Percentiles rank a stretch among this genome's conserved stretches.
Conservation (phyloP, 768 basidiomycete genomes). For the Dioszegia aurantiaca region DNA sequence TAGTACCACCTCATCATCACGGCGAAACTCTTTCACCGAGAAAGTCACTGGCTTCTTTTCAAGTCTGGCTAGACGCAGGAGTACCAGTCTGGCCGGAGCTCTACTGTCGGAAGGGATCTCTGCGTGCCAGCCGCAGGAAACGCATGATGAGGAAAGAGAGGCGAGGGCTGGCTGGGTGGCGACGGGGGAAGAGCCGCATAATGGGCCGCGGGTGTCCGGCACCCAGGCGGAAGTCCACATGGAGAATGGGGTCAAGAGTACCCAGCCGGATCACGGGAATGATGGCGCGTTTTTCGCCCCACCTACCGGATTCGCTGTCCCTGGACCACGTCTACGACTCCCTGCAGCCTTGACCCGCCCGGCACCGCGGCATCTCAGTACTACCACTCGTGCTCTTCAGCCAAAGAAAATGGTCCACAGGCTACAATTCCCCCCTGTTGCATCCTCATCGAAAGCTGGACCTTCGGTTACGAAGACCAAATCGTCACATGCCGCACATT, state of each 20-base stretch:
- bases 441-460: too few relatives aligned
- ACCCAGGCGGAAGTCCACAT: too few relatives aligned
- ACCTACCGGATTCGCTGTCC: not conserved
- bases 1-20: conserved; percentile 5
- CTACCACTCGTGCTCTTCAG: conserved; percentile 4
- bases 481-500: too few relatives aligned
- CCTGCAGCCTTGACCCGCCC: conserved; percentile 3
- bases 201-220: too few relatives aligned
- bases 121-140: too few relatives aligned
- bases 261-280: too few relatives aligned
- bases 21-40: not conserved
- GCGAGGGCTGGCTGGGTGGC: not conserved
- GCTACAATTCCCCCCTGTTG: too few relatives aligned
- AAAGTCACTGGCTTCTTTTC: conserved; percentile 4
- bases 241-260: not conserved
- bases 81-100: not conserved
- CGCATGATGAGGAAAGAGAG: not conserved
- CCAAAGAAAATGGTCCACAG: conserved; percentile 10
- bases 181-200: not conserved
- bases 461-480: too few relatives aligned
- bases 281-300: too few relatives aligned
- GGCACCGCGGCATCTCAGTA: not conserved
- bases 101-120: too few relatives aligned
- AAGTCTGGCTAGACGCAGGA: not conserved
- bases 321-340: conserved; percentile 1